Conservation (phyloP, 768 basidiomycete species). For the Boletus rufocinnamomeus region DNA sequence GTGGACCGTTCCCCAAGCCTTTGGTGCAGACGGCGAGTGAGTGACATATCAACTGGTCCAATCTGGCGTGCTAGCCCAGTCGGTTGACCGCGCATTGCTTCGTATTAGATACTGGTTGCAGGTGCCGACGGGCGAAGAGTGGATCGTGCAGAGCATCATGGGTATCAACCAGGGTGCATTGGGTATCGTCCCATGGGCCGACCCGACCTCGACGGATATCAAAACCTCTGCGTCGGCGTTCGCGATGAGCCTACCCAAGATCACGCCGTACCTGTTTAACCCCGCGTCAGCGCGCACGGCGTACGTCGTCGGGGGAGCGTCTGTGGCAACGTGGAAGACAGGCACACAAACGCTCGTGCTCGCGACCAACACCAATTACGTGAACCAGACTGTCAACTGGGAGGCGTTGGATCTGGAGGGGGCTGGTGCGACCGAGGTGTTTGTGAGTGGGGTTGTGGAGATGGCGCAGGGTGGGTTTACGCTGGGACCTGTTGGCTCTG, state of each 20-base stretch:
- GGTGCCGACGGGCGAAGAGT: constrained; percentile 69
- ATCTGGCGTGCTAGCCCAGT: not conserved
- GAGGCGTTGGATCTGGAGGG: constrained; percentile 30
- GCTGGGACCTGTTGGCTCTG: constrained; percentile 30
- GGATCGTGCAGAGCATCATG: constrained; percentile 61
- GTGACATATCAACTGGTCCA: constrained; percentile 14
- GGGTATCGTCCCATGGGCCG: constrained; percentile 52
- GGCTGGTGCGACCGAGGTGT: not conserved
- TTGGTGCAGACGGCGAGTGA: constrained; percentile 44
- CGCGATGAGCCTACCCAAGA: constrained; percentile 45
- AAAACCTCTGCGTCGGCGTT: constrained; percentile 52
- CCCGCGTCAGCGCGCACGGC: constrained; percentile 43
- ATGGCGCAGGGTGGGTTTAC: constrained; percentile 10
- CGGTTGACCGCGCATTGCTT: not conserved
- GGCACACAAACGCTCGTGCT: constrained; percentile 46
- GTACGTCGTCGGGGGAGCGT: constrained; percentile 43
- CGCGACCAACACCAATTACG: constrained; percentile 52
- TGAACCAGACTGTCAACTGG: constrained; percentile 36
- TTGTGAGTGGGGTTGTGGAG: constrained; percentile 21
- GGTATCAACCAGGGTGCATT: constrained; percentile 71
- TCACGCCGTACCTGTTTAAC: constrained; percentile 49
- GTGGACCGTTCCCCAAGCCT: constrained; percentile 82
- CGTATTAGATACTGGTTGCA: constrained; percentile 57
- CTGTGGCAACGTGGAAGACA: constrained; percentile 53
- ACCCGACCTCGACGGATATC: constrained; percentile 55